Conservation (phyloP, 2,329 filamentous ascomycete species). For the Alternaria conjuncta region DNA sequence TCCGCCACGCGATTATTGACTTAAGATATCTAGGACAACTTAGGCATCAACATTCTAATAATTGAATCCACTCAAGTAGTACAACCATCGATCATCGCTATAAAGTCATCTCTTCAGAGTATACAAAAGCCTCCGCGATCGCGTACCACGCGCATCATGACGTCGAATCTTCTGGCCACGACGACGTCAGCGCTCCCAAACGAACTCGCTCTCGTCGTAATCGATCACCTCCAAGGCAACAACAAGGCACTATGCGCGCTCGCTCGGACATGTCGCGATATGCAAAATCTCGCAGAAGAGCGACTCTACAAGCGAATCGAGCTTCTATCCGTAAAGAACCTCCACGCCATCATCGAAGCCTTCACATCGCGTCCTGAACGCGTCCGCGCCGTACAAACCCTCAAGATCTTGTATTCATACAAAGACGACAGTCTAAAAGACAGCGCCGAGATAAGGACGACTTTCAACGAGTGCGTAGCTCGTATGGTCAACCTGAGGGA, state of each 20-base stretch:
- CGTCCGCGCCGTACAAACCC: conserved; percentile 36
- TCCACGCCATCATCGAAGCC: conserved; percentile 33
- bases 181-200: conserved; percentile 26
- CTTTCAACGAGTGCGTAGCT: conserved; percentile 38
- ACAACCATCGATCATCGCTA: too few relatives aligned
- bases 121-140: background rate
- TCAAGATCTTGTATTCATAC: conserved; percentile 43
- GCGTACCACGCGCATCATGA: conserved; percentile 13
- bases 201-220: conserved; percentile 39
- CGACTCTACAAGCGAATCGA: conserved; percentile 42
- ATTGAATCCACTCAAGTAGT: background rate
- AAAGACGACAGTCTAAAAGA: conserved; percentile 21
- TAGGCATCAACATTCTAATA: background rate
- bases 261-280: conserved; percentile 36
- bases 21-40: background rate
- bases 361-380: conserved; percentile 34
- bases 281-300: conserved; percentile 42
- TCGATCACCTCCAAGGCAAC: conserved; percentile 36
- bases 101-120: background rate
- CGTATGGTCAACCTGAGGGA: conserved; percentile 40
- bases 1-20: background rate
- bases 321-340: conserved; percentile 33
- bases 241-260: conserved; percentile 31
- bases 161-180: conserved; percentile 21
- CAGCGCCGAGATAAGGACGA: conserved; percentile 27